Base-by-base conservation (phyloP, 768 basidiomycete species). In the Calocybe gangraenosa region DNA sequence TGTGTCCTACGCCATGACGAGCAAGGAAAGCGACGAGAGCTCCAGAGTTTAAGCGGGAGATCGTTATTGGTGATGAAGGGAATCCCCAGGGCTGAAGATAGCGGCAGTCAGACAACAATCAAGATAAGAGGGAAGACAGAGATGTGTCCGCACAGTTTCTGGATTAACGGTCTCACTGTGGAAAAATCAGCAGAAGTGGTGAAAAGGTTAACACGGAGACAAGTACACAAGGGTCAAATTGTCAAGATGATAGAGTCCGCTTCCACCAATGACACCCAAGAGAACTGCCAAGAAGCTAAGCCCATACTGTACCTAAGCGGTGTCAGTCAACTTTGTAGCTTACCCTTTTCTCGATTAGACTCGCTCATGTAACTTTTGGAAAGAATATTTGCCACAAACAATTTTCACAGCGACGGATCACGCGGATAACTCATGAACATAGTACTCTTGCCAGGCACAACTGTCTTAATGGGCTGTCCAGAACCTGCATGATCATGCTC, bases 61-160 rank as follows among this genome's bases (percentile, higher is more conserved):
- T 94, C n/a, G 85, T 82, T 52, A 98, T 93, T 0, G 92, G 92
- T 0, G 92, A 87, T 25, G 85, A 88, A 2, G 95, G 90, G 56
- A 76, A 71, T 18, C 95, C 95, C 93, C 93, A 98, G 8, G 95
- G 95, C 91, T 94, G 51, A 19, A 1, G 31, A 9, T n/a, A n/a
- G n/a, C n/a, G n/a, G 34, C n/a, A n/a, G 7, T 35, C 13, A 18
- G 5, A 31, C 30, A 5, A 5, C 14, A 11, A 11, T 28, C 25
- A 39, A 20, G 17, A 36, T 31, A 21, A 43, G 40, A 20, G 9
- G n/a, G n/a, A 25, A 6, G 7, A 31, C 25, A 19, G 19, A 40
- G 42, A 22, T 19, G 35, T 23, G 22, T 23, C n/a, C 81, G 53
- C 58, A 91, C 91, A 14, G 92, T 96, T 57, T 87, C 76, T 22